phyloP scores from a whole-genome alignment of 1,284 basidiomycete species.

The Rhodotorula sp. region DNA sequence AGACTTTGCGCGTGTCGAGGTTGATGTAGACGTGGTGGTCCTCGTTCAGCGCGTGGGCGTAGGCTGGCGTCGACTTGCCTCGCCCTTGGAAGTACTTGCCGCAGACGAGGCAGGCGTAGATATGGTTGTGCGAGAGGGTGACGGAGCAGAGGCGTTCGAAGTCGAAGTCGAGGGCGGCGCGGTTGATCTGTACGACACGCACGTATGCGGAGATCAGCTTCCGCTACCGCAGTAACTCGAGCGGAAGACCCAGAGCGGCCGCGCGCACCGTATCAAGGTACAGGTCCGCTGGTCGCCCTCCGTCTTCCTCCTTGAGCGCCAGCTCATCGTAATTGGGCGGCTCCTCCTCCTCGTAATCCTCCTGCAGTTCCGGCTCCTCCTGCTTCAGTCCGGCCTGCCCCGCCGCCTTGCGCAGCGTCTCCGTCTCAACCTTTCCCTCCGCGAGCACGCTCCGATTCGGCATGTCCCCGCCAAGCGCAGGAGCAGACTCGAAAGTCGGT shows the following conservation, averaged over 20 bases:
- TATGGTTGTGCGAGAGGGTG: slow-evolving; percentile 92
- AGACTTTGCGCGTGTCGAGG: slow-evolving; percentile 81
- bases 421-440: not conserved
- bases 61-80: slow-evolving; percentile 88
- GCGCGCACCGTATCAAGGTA: slow-evolving; percentile 87
- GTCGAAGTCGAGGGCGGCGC: slow-evolving; percentile 90
- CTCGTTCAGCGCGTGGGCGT: slow-evolving; percentile 94
- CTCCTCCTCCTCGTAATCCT: slow-evolving; percentile 23
- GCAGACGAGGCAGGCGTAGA: slow-evolving; percentile 95
- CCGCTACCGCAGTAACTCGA: not conserved
- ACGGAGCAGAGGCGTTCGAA: slow-evolving; percentile 99
- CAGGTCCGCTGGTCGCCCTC: slow-evolving; percentile 60
- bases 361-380: not conserved
- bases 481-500: not conserved
- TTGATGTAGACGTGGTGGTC: slow-evolving; percentile 99
- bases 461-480: not conserved
- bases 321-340: slow-evolving; percentile 17
- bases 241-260: not conserved
- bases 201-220: too few species aligned
- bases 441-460: not conserved
- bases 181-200: slow-evolving; percentile 66
- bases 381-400: not conserved
- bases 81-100: slow-evolving; percentile 99
- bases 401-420: not conserved
- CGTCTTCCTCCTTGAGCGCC: slow-evolving; percentile 49